Evolutionary conservation across 148 eudicot species (phyloP).

Genomic region (Rhododendron griersonianum): DNA sequence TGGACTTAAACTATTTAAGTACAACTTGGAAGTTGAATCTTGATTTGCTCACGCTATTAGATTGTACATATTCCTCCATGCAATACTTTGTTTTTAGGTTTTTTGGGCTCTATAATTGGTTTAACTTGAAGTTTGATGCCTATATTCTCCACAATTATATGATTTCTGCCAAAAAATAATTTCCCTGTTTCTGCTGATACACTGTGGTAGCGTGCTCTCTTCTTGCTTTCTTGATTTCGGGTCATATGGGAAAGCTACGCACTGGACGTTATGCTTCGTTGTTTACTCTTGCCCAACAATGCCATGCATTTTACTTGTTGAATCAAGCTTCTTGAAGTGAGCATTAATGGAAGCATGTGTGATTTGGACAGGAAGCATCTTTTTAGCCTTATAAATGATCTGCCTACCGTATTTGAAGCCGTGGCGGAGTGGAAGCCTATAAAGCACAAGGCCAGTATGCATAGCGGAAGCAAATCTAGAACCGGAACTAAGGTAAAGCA

Average conservation of each 20-base stretch:
- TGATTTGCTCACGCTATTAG: not conserved
- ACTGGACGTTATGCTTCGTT: not conserved
- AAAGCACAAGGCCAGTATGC: constrained; percentile 36
- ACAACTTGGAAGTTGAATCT: not conserved
- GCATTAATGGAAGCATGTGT: not conserved
- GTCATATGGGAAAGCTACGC: not conserved
- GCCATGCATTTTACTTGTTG: not conserved
- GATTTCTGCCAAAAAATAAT: not conserved
- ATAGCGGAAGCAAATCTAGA: constrained; percentile 42
- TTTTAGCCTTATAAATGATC: constrained; percentile 49
- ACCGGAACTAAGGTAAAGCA: constrained; percentile 32
- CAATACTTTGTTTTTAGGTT: not conserved
- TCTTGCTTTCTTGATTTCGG: not conserved
- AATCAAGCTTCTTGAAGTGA: not conserved
- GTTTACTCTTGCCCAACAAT: not conserved
- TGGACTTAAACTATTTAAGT: not conserved
- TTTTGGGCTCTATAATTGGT: not conserved
- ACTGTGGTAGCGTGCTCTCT: not conserved
- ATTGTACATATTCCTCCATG: not conserved
- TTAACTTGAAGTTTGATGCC: not conserved
- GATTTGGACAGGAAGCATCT: constrained; percentile 38
- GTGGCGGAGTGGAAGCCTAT: constrained; percentile 44
- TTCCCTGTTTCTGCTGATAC: not conserved
- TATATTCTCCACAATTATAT: not conserved
- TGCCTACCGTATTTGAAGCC: constrained; percentile 48